Evolutionary conservation across 2,329 filamentous ascomycete genomes (phyloP).

Genomic region (Pseudonectria buxi): DNA sequence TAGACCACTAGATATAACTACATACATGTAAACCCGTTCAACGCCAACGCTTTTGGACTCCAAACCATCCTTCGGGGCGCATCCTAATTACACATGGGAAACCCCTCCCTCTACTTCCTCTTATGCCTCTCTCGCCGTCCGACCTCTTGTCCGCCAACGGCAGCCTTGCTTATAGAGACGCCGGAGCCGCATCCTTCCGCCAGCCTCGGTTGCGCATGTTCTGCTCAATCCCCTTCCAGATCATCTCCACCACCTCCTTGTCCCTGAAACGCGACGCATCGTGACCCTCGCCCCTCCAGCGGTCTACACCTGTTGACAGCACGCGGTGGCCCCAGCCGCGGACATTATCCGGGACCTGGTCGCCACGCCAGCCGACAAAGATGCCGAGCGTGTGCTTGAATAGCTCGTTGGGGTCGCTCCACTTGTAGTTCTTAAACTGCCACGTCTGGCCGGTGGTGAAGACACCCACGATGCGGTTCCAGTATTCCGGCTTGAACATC

Average conservation of each 20-base stretch:
- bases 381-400: constrained; percentile 85
- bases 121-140: constrained; percentile 2
- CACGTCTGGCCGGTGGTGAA: constrained; percentile 97
- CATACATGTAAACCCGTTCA: too few species aligned
- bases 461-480: constrained; percentile 88
- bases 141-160: too few species aligned
- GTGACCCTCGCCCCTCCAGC: constrained; percentile 58
- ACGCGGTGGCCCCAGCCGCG: constrained; percentile 83
- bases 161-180: constrained; percentile 35
- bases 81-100: too few species aligned
- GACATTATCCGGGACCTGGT: constrained; percentile 70
- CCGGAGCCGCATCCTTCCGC: constrained; percentile 63
- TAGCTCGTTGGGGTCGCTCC: constrained; percentile 79
- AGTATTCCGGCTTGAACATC: constrained; percentile 97
- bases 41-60: too few species aligned
- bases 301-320: constrained; percentile 71
- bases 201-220: constrained; percentile 84
- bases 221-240: constrained; percentile 84
- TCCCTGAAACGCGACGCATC: constrained; percentile 69
- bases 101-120: constrained; percentile 4
- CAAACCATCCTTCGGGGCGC: too few species aligned
- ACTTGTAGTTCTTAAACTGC: constrained; percentile 99
- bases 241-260: constrained; percentile 82
- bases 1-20: too few species aligned
- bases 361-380: constrained; percentile 86